Conservation (phyloP, 148 eudicot species). For the Spergularia marina region DNA sequence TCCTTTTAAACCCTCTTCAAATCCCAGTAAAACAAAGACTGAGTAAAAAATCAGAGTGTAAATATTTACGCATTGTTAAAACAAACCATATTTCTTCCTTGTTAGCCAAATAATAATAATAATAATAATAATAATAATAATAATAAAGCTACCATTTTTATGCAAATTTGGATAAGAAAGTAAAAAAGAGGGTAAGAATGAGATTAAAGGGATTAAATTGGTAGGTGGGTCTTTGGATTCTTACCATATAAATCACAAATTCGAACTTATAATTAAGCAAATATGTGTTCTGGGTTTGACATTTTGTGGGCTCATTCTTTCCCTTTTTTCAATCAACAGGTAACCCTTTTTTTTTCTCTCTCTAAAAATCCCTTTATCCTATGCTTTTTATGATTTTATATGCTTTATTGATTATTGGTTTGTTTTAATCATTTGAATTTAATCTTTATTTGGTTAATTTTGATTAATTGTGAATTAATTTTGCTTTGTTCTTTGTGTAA, state of each 20-base stretch:
- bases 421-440: background rate
- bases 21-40: background rate
- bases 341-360: slow-evolving; percentile 27
- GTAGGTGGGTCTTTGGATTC: slow-evolving; percentile 40
- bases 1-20: background rate
- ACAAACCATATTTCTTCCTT: too few species aligned
- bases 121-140: background rate
- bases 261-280: slow-evolving; percentile 10
- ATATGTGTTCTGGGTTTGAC: slow-evolving; percentile 42
- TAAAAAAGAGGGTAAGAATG: background rate
- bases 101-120: too few species aligned
- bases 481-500: background rate
- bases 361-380: slow-evolving; percentile 10
- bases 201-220: background rate
- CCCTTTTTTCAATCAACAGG: slow-evolving; percentile 46
- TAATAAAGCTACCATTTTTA: slow-evolving; percentile 14
- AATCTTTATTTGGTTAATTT: background rate
- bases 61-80: background rate
- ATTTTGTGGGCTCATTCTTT: slow-evolving; percentile 51
- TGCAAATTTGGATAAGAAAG: slow-evolving; percentile 5
- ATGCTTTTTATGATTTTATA: slow-evolving; percentile 12
- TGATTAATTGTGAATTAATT: slow-evolving; percentile 12
- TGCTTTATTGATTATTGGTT: slow-evolving; percentile 12
- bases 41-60: background rate
- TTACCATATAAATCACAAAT: slow-evolving; percentile 27